A percentile compares a stretch with the other conserved stretches of the same genome.
Conservation (phyloP, 805 yeast species). For the Wickerhamiella lipophila region DNA sequence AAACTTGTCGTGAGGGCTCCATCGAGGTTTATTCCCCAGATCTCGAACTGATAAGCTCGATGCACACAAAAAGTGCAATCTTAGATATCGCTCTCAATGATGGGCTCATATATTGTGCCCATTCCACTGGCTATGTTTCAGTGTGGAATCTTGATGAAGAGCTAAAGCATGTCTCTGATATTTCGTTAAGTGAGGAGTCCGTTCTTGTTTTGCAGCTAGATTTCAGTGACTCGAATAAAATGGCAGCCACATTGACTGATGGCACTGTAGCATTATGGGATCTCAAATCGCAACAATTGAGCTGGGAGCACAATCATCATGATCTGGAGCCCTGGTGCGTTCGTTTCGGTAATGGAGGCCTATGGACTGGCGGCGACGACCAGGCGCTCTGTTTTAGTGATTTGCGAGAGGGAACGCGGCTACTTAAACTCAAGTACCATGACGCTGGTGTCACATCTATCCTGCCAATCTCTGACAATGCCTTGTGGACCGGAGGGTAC, state of each 20-base stretch:
- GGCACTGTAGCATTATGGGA: slow-evolving; percentile 45
- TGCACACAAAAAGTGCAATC: slow-evolving; percentile 35
- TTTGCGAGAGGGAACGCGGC: slow-evolving; percentile 29
- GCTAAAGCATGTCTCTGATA: slow-evolving; percentile 25
- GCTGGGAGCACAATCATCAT: slow-evolving; percentile 34
- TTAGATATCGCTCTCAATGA: slow-evolving; percentile 60
- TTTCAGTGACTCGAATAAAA: slow-evolving; percentile 17
- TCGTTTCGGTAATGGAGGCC: slow-evolving; percentile 40
- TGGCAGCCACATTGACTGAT: slow-evolving; percentile 52
- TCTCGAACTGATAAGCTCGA: slow-evolving; percentile 15
- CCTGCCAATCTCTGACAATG: slow-evolving; percentile 32
- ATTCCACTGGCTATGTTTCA: slow-evolving; percentile 64
- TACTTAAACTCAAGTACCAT: slow-evolving; percentile 42
- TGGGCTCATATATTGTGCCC: slow-evolving; percentile 35
- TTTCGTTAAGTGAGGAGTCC: slow-evolving; percentile 37
- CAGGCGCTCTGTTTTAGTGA: slow-evolving; percentile 64
- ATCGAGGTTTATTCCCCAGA: slow-evolving; percentile 33
- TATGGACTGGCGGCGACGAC: slow-evolving; percentile 85
- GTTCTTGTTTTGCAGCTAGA: slow-evolving; percentile 42
- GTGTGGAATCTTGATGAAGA: slow-evolving; percentile 41
- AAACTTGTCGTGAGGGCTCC: slow-evolving; percentile 55
- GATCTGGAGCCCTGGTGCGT: slow-evolving; percentile 83
- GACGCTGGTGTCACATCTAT: slow-evolving; percentile 87
- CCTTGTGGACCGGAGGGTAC: slow-evolving; percentile 78
- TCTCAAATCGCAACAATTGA: background rate